Base-by-base conservation (phyloP, 176 grass and related monocot species). In the Phragmites australis region DNA sequence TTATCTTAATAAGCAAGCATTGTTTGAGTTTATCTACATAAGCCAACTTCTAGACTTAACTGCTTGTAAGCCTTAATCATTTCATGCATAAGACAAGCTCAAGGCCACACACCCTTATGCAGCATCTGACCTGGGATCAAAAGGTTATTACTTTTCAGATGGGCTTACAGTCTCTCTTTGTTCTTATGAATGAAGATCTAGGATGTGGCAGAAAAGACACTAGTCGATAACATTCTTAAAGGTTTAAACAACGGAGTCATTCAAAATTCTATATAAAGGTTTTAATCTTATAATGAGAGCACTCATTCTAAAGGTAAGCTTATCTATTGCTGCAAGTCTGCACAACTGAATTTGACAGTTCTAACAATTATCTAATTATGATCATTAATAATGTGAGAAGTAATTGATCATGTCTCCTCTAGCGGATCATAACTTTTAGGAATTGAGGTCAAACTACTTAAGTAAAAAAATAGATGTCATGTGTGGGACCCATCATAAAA, bases 341-440 rank as follows among this genome's bases (percentile, higher is more conserved):
- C 37, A 57, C 51, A n/a, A 63, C 45, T 65, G 40, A 37, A 2
- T 37, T 37, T 37, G 34, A 37, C 23, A 0, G 66, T 31, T 34
- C 49, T 8, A 1, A 0, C 22, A 84, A 73, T 16, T 42, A 51
- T 77, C 59, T 46, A 71, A 82, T 26, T 3, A 32, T 52, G 39
- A 61, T 71, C 44, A 65, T 41, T 41, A 68, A 9, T 41, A 57
- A 9, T 32, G 54, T 3, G 19, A 51, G 76, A 47, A 78, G 41
- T 34, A 82, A 34, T 57, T 21, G 15, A 83, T 3, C 8, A 54
- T 72, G 61, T 39, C 30, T 64, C 40, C 4, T 49, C 11, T 18
- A 53, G 59, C 4, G n/a, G 29, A 72, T 16, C 44, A 55, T 72
- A 77, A 10, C 32, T 70, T 70, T n/a, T n/a, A n/a, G n/a, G n/a